Base-by-base conservation (phyloP, 352 stramenopile genomes). In the Phytopythium delawarense region DNA sequence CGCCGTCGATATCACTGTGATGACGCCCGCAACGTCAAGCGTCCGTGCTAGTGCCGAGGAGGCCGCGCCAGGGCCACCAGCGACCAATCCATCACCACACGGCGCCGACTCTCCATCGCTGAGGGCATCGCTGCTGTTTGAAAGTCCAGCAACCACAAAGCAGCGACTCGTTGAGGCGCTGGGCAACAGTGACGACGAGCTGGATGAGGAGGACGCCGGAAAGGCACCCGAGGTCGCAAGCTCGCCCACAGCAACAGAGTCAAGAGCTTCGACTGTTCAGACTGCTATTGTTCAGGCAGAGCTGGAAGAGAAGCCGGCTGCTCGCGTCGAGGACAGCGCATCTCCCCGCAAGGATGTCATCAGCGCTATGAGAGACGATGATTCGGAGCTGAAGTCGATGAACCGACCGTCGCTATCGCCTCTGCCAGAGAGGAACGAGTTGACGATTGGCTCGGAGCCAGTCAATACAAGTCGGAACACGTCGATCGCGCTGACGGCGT, bases 121-220 rank as follows among this genome's bases (percentile, higher is more conserved):
- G 20, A 64, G 46, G 18, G 61, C 66, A 1, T 67, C 66, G 7
- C 44, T 79, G 7, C 46, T 79, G 8, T 82, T 82, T 57, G 75
- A 87, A 52, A 87, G 75, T 35, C 75, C 75, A 25, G 65, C 66
- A 44, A 76, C 68, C 21, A 82, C 79, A 52, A 78, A 87, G 58
- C 64, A 80, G 61, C 74, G 78, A 37, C 56, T 85, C 25, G 67
- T 78, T 13, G 78, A 87, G 42, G 78, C 65, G 20, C 66, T 85
- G 20, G 76, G 76, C 0, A 66, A 82, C 51, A 87, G 78, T 25
- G 78, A 87, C 49, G 78, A 87, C 5, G 77, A 78, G 16, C 32
- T 78, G 5, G 77, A 87, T 20, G 75, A 64, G 0, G 71, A 76
- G 25, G 55, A 59, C 15, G 2, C 48, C 0, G 15, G 13, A 37